These are phyloP conservation scores for Plectranthus barbatus DNA, from an alignment of 257 asterid species.

Conservation along the genomic window DNA sequence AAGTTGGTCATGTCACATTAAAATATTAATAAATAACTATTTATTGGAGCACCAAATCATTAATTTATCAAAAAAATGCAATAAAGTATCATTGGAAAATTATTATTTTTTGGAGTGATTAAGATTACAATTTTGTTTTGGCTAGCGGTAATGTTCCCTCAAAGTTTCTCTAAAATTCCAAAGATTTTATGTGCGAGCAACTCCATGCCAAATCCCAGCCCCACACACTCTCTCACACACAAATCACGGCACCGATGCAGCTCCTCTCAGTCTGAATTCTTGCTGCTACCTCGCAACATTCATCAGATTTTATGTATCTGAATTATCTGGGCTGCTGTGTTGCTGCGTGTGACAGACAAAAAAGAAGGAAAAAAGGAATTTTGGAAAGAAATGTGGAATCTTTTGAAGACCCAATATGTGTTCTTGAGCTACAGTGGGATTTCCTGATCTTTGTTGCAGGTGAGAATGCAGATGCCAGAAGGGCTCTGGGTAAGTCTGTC, in stretches of 20 bases:
- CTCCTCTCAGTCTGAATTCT: slow-evolving; percentile 28
- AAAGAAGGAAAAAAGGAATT: not conserved
- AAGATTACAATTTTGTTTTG: slow-evolving; percentile 20
- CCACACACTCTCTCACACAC: slow-evolving; percentile 18
- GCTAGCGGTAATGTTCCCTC: slow-evolving; percentile 46
- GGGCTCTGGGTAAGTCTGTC: slow-evolving; percentile 35
- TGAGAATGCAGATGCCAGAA: slow-evolving; percentile 17
- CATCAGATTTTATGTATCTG: slow-evolving; percentile 13
- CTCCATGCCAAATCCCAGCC: slow-evolving; percentile 25
- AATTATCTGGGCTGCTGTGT: slow-evolving; percentile 1
- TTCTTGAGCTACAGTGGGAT: slow-evolving; percentile 41
- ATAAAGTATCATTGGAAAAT: slow-evolving; percentile 20
- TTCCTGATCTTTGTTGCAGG: slow-evolving; percentile 51
- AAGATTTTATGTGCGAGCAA: slow-evolving; percentile 27
- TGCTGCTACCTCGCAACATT: slow-evolving; percentile 24
- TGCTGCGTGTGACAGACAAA: not conserved
- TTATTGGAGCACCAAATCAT: not conserved
- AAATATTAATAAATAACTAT: not conserved
- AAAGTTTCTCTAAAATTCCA: slow-evolving; percentile 51
- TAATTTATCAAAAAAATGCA: not conserved
- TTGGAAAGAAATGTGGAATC: slow-evolving; percentile 35
- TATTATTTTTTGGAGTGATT: slow-evolving; percentile 17
- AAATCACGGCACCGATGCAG: slow-evolving; percentile 10
- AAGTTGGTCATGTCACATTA: slow-evolving; percentile 1
- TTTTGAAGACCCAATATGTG: slow-evolving; percentile 21